Evolutionary conservation across 164 flowering plant genomes (phyloP).

Genomic region (Kalanchoe fedtschenkoi): DNA sequence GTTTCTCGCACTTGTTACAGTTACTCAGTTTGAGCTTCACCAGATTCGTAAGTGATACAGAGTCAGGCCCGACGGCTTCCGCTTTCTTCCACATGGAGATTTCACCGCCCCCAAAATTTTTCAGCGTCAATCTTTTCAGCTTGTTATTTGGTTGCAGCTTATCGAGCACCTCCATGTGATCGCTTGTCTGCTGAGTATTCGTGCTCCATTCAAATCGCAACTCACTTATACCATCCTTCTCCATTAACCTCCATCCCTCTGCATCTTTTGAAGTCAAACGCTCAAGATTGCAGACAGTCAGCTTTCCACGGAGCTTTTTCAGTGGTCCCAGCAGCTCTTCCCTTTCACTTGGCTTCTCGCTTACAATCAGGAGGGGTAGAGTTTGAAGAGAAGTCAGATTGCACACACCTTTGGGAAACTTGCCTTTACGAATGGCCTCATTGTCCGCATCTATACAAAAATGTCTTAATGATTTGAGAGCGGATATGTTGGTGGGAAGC

Average conservation of each 20-base stretch:
- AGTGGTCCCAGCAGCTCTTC: constrained; percentile 5
- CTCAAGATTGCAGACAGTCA: neutral
- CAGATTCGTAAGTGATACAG: neutral
- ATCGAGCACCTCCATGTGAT: constrained; percentile 6
- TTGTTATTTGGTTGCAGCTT: constrained; percentile 3
- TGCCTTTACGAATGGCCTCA: neutral
- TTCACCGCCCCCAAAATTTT: neutral
- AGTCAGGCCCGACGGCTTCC: no score
- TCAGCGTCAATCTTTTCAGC: constrained; percentile 5
- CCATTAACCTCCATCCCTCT: neutral
- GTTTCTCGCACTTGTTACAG: neutral
- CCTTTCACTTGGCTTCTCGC: neutral
- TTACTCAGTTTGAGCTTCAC: neutral
- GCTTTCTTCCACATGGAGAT: constrained; percentile 10
- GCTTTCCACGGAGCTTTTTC: neutral
- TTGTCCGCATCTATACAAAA: neutral
- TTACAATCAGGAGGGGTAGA: constrained; percentile 8
- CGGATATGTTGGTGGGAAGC: constrained; percentile 12
- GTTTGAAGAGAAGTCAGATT: constrained; percentile 12
- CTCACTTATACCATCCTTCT: constrained; percentile 3
- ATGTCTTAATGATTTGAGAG: constrained; percentile 12
- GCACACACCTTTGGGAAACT: neutral
- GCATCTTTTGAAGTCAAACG: constrained; percentile 8
- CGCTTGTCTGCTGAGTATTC: no score
- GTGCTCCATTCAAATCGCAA: neutral